Evolutionary conservation across 192 early-diverging fungal genomes (phyloP), one percentile per base, ranked within the genome.

Genomic region (Coemansia sp.): DNA sequence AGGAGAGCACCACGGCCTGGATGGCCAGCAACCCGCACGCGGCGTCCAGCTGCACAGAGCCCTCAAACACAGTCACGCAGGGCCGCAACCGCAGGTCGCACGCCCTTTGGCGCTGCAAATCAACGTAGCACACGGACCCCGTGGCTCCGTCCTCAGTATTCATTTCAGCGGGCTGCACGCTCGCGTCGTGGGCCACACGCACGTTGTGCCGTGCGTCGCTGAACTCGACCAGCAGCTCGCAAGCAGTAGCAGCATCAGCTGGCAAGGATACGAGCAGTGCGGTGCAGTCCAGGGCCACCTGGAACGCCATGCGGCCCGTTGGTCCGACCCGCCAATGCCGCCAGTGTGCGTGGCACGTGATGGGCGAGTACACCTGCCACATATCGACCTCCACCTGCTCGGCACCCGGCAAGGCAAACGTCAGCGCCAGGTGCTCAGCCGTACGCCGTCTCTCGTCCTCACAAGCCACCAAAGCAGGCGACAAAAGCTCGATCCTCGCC

Each of bases 291-390:
- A 78, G 8, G 1, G 37, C 27, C 3, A 71, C 53, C 57, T 78
- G 74, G 43, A 62, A 78, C 27, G 46, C 43, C 68, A 78, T 67
- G 11, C 15, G 17, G 15, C 8, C 27, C 2, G 37, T 27, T 5
- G 3, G 12, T 0, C 8, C 12, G 24, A 40, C 19, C 15, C 30
- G 18, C 73, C 73, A 77, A 33, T 69, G 67, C 12, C 48, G 59
- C 74, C 68, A 71, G 19, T 78, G 74, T 39, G 68, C 68, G 24
- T 78, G 74, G 61, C 74, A 71, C n/a, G 44, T 21, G 2, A 71
- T 25, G 3, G 74, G 68, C 34, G 74, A 39, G 69, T 71, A 64
- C 12, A 78, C 58, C 33, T 21, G 57, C 17, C 57, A 30, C 74
- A 78, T 78, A 15, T 67, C 68, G 17, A 78, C 56, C 9, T 27